Evolutionary conservation across 331 rosid species (phyloP).

Genomic region (Erythrophleum ivorense): DNA sequence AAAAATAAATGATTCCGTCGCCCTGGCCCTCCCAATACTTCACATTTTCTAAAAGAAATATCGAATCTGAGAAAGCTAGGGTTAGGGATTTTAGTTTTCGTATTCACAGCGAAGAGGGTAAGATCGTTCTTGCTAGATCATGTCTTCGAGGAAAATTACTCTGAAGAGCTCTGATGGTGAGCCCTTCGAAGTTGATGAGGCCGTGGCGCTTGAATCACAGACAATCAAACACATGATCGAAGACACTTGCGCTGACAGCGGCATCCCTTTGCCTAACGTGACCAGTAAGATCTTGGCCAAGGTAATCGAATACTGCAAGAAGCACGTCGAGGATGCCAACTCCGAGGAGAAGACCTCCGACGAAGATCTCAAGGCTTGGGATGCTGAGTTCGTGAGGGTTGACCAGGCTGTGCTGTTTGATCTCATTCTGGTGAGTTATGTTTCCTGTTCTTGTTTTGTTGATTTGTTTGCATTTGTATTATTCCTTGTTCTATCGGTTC

Average conservation of each 20-base stretch:
- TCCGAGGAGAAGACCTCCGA: conserved; percentile 29
- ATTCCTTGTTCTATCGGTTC: background rate
- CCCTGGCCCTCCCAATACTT: no score
- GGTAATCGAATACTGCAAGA: conserved; percentile 39
- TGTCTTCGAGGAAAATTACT: conserved; percentile 22
- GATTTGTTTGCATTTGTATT: background rate
- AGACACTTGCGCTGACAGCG: conserved; percentile 17
- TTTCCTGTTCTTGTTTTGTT: background rate
- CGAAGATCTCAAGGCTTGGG: conserved; percentile 28
- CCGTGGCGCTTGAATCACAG: conserved; percentile 35
- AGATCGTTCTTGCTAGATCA: background rate
- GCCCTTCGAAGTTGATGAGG: conserved; percentile 31
- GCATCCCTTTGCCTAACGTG: conserved; percentile 25
- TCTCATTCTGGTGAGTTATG: conserved; percentile 33
- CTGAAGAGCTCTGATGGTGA: conserved; percentile 33
- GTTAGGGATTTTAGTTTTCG: background rate
- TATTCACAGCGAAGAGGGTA: background rate
- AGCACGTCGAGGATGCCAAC: conserved; percentile 19
- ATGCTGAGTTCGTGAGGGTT: conserved; percentile 33
- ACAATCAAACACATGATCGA: conserved; percentile 37
- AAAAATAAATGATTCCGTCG: background rate
- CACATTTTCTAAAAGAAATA: no score
- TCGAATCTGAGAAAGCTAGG: background rate
- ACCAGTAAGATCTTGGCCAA: conserved; percentile 35
- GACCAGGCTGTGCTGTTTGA: conserved; percentile 35